Base-by-base conservation (phyloP, 148 eudicot species). In the Chenopodium album region DNA sequence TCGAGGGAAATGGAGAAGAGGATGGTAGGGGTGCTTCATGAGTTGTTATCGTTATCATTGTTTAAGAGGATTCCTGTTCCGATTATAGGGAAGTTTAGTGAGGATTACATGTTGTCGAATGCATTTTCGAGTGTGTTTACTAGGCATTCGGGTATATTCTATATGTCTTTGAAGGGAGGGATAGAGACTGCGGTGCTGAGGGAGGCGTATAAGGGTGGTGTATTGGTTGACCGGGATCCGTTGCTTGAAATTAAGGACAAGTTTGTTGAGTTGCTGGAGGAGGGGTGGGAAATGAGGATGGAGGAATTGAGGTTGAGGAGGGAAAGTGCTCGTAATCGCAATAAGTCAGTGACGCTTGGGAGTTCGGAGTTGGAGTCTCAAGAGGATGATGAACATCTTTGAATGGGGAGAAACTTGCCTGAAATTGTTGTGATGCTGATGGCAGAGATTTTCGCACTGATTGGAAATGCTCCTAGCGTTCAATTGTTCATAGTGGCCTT, bases 1-100 rank as follows among this genome's bases (percentile, higher is more conserved):
- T 95, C 99, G 0, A 88, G 79, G 13, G 97, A 92, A 76, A 92
- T 91, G 95, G 99, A 96, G 87, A 97, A 97, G 89, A 87, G 97
- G 80, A 92, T 86, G 85, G 90, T 95, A 31, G 98, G 97, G 54
- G 98, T 94, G 28, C 86, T 95, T 79, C 99, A 96, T 47, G 99
- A 96, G 85, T 70, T 96, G 84, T 83, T 96, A 9, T 91, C 94
- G 0, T 75, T 97, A 12, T 92, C 98, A 0, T 85, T 96, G 85
- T 88, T 82, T 82, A 95, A 94, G 89, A 90, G 97, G 71, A 76
- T 93, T 26, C 87, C 93, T 0, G 93, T 94, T 78, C 88, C 92
- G 0, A 86, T 90, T 31, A 66, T 96, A 78, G 98, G 99, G 63
- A 96, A 96, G 83, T 94, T 96, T 37, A 48, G 88, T 48, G 98